These are phyloP conservation scores for Biscogniauxia marginata DNA, from an alignment of 2,329 filamentous ascomycete species.

Conservation along the genomic window DNA sequence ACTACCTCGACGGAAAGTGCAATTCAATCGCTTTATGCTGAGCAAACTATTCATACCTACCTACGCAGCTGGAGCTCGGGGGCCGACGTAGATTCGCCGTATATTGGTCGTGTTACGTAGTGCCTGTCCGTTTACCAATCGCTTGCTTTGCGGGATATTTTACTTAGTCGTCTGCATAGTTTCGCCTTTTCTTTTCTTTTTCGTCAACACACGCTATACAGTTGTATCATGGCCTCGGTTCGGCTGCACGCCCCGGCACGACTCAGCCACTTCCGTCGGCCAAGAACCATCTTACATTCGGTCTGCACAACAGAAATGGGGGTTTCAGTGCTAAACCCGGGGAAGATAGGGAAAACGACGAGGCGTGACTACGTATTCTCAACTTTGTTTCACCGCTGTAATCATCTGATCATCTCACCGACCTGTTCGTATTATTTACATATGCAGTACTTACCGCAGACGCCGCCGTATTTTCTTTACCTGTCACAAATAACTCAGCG, in stretches of 20 bases:
- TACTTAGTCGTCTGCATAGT: not conserved
- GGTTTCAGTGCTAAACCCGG: slow-evolving; percentile 16
- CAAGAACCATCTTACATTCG: slow-evolving; percentile 5
- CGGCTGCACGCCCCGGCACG: slow-evolving; percentile 15
- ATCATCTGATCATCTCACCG: slow-evolving; percentile 4
- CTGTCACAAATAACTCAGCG: not conserved
- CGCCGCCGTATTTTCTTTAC: not conserved
- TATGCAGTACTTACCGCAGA: not conserved
- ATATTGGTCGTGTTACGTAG: not conserved
- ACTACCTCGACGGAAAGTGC: not conserved
- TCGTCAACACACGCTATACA: too few species aligned
- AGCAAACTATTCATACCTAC: not conserved
- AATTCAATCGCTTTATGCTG: not conserved
- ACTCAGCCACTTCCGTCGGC: slow-evolving; percentile 9
- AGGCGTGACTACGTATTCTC: slow-evolving; percentile 4
- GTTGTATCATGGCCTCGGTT: too few species aligned
- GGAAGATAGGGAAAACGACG: slow-evolving; percentile 18
- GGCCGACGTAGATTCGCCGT: not conserved
- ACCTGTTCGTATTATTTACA: not conserved
- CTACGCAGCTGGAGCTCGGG: not conserved
- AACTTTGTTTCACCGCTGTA: slow-evolving; percentile 17
- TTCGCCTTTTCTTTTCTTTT: not conserved
- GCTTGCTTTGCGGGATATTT: not conserved
- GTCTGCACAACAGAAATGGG: slow-evolving; percentile 1
- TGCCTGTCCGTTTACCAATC: not conserved